phyloP scores from a whole-genome alignment of 768 basidiomycete species.

The Suillus placidus region DNA sequence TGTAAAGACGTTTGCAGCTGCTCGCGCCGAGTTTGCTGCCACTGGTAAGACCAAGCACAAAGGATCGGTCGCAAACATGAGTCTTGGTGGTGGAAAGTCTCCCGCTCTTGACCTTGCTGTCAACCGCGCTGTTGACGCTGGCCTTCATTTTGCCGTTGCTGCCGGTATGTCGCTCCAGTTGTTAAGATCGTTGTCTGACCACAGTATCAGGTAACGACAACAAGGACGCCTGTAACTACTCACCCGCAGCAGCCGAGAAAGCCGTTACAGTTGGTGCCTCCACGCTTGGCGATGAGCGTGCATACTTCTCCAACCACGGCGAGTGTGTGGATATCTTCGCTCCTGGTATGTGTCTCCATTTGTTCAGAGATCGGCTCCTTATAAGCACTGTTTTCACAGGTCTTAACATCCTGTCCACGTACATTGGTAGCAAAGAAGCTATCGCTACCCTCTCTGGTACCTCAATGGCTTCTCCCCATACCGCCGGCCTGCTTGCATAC shows the following conservation, averaged over 20 bases:
- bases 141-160: conserved; percentile 96
- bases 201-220: conserved; percentile 68
- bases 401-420: conserved; percentile 89
- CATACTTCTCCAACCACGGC: conserved; percentile 93
- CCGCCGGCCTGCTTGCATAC: conserved; percentile 89
- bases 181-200: conserved; percentile 1
- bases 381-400: conserved; percentile 37
- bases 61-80: conserved; percentile 97
- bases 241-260: conserved; percentile 85
- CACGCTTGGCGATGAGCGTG: conserved; percentile 77
- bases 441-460: conserved; percentile 84
- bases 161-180: conserved; percentile 61
- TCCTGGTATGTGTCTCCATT: conserved; percentile 53
- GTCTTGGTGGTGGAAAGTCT: conserved; percentile 94
- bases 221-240: conserved; percentile 89
- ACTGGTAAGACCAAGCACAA: conserved; percentile 86
- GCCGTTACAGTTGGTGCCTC: conserved; percentile 96
- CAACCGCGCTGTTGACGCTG: conserved; percentile 77
- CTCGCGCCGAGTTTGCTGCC: conserved; percentile 62
- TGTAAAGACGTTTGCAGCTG: conserved; percentile 55
- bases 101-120: conserved; percentile 82
- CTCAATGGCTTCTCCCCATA: conserved; percentile 95
- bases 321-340: conserved; percentile 91
- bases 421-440: conserved; percentile 63
- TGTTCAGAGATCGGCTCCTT: background rate